Conservation (phyloP, 2,329 filamentous ascomycete genomes). For the Claviceps spartinae region DNA sequence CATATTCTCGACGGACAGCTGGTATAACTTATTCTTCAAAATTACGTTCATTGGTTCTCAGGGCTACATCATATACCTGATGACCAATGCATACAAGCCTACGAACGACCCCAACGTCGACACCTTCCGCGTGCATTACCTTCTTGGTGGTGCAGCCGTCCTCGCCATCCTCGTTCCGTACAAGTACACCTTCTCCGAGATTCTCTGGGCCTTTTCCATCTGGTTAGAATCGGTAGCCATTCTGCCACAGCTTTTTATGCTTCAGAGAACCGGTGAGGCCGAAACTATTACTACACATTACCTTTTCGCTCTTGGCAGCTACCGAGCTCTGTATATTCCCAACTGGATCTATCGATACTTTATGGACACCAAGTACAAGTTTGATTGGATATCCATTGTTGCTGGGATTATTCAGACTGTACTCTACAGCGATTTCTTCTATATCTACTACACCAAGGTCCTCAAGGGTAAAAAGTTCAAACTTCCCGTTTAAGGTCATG, state of each 20-base stretch:
- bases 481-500: constrained; percentile 52
- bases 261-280: constrained; percentile 92
- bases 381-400: constrained; percentile 75
- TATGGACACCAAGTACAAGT: constrained; percentile 54
- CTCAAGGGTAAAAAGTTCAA: constrained; percentile 83
- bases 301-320: constrained; percentile 81
- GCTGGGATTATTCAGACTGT: constrained; percentile 89
- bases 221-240: constrained; percentile 97
- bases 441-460: constrained; percentile 97
- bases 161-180: constrained; percentile 76
- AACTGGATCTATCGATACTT: constrained; percentile 96
- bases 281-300: constrained; percentile 99
- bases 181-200: constrained; percentile 69
- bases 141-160: constrained; percentile 66
- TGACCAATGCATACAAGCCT: constrained; percentile 94
- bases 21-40: constrained; percentile 94
- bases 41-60: constrained; percentile 85
- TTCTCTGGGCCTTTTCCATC: constrained; percentile 94
- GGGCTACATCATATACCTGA: constrained; percentile 91
- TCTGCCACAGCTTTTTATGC: constrained; percentile 92
- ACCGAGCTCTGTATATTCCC: constrained; percentile 90
- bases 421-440: constrained; percentile 98
- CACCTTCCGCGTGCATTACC: constrained; percentile 93
- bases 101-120: constrained; percentile 95
- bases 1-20: constrained; percentile 68